Evolutionary conservation across 2,329 filamentous ascomycete species (phyloP).

Genomic region (Alternaria angustiovoidea): DNA sequence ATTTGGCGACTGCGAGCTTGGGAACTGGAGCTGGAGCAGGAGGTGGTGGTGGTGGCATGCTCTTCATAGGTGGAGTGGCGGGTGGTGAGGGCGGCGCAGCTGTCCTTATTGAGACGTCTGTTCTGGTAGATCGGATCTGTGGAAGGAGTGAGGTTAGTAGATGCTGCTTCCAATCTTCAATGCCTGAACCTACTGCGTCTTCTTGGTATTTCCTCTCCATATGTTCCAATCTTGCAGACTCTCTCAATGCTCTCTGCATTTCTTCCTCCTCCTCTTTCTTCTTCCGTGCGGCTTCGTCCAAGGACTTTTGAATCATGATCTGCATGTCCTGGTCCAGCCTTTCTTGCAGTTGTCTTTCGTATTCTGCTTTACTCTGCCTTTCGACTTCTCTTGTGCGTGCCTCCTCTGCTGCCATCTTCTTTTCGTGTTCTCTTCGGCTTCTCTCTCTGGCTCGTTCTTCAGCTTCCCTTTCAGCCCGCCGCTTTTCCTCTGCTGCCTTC

Average conservation of each 20-base stretch:
- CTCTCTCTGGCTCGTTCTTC: background rate
- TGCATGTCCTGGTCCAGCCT: conserved; percentile 17
- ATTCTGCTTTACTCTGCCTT: conserved; percentile 9
- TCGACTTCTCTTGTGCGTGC: conserved; percentile 6
- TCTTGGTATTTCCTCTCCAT: conserved; percentile 8
- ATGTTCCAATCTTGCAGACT: conserved; percentile 1
- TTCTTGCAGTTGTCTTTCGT: conserved; percentile 10
- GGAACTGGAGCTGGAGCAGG: conserved; percentile 13
- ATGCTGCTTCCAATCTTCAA: background rate
- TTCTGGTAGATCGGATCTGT: conserved; percentile 9
- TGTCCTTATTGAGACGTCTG: background rate
- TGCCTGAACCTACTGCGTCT: conserved; percentile 8
- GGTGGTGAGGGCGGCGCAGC: conserved; percentile 10
- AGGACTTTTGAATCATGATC: conserved; percentile 18
- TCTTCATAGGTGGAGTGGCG: conserved; percentile 7
- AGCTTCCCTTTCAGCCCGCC: background rate
- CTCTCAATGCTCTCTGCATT: conserved; percentile 13
- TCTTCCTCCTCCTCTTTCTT: conserved; percentile 20
- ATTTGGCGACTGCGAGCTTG: conserved; percentile 4
- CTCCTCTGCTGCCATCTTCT: conserved; percentile 8
- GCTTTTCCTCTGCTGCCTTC: conserved; percentile 6
- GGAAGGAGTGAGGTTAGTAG: conserved; percentile 1
- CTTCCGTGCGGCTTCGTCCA: conserved; percentile 12
- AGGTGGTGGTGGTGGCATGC: conserved; percentile 11
- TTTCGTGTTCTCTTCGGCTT: background rate